Base-by-base conservation (phyloP, 495 filamentous ascomycete genomes). In the Penicillium diatomitis region DNA sequence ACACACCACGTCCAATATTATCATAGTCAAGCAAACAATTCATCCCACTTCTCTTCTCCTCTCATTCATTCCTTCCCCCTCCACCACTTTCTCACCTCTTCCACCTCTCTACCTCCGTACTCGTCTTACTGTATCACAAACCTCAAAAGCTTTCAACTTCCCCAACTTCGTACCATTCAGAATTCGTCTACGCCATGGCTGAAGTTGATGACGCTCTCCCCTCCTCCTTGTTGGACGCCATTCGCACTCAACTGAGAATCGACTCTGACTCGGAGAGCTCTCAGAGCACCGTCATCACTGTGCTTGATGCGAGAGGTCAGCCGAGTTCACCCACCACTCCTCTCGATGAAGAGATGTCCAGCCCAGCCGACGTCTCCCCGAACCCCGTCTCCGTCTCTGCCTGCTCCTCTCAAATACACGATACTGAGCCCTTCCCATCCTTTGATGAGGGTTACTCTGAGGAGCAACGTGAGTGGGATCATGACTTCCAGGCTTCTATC, bases 371-470 rank as follows among this genome's bases (percentile, higher is more conserved):
- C 20, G 20, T 20, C 10, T 32, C 7, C n/a, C 9, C 34, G 0
- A 48, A 32, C 46, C 10, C 36, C 38, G 12, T 41, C 6, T 2
- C n/a, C 6, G n/a, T 41, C 38, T 20, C 20, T 20, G 20, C 20
- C 20, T 20, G 20, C 20, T 20, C 2, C 20, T 0, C 20, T 20
- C 20, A 20, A 20, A 2, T 20, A 20, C 20, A 35, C 31, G 44
- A 45, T 7, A 53, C 46, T 1, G 66, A 70, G 41, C 62, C 68
- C 0, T 72, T 72, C 40, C 67, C 67, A 1, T 59, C 59, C 4
- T 72, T 64, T 47, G 51, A 62, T 29, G 60, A 63, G 7, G 51
- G 7, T 4, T 55, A n/a, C 2, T 10, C 46, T 6, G 47, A 59
- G 32, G 31, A 41, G 3, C 35, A 41, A 6, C 38, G 47, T 3